Percentiles rank a stretch among this genome's conserved stretches.
These are phyloP conservation scores for Solanum hybrid DNA, from an alignment of 305 asterid species.

Conservation along the genomic window DNA sequence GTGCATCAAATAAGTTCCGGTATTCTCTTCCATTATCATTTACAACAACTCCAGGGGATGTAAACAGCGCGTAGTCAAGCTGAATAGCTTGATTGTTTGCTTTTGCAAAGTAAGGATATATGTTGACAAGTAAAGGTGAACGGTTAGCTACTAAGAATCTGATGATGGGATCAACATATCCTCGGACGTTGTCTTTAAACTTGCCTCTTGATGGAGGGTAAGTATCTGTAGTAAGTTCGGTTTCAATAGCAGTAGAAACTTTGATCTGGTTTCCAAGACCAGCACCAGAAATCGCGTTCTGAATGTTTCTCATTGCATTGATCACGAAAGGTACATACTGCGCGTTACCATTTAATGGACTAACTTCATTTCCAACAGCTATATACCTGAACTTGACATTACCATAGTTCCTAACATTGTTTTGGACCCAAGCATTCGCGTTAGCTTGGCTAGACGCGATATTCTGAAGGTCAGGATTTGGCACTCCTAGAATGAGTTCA, in stretches of 20 bases:
- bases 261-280: slow-evolving; percentile 25
- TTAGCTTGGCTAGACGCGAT: slow-evolving; percentile 35
- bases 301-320: slow-evolving; percentile 31
- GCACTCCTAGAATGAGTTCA: slow-evolving; percentile 44
- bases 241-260: slow-evolving; percentile 36
- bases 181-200: slow-evolving; percentile 19
- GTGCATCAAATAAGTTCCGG: slow-evolving; percentile 34
- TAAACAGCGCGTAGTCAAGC: slow-evolving; percentile 35
- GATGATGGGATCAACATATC: slow-evolving; percentile 23
- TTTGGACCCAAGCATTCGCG: slow-evolving; percentile 49
- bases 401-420: slow-evolving; percentile 28
- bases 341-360: slow-evolving; percentile 18
- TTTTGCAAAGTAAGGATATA: slow-evolving; percentile 34
- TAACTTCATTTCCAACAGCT: slow-evolving; percentile 59
- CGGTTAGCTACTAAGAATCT: slow-evolving; percentile 15
- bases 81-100: slow-evolving; percentile 8
- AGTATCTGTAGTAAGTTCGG: slow-evolving; percentile 20
- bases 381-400: slow-evolving; percentile 42
- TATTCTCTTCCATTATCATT: slow-evolving; percentile 28
- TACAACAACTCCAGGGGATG: slow-evolving; percentile 15
- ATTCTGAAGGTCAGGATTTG: slow-evolving; percentile 32
- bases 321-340: slow-evolving; percentile 14
- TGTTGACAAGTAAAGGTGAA: slow-evolving; percentile 29
- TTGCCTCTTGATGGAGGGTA: slow-evolving; percentile 38
- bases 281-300: slow-evolving; percentile 25